Conservation (phyloP, 2,329 filamentous ascomycete genomes). For the Aspergillus tanneri region DNA sequence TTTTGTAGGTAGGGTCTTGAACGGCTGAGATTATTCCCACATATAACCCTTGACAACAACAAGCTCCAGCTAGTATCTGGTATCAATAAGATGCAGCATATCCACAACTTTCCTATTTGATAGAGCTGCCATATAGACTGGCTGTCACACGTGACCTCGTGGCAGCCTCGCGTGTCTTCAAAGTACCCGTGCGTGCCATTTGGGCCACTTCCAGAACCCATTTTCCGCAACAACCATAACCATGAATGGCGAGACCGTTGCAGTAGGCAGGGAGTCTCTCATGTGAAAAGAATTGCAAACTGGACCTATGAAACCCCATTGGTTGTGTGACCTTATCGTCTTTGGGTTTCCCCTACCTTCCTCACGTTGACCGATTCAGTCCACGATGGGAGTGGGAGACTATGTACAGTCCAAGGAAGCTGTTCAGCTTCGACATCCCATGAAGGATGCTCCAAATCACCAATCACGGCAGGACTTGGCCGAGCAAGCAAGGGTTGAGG, state of each 20-base stretch:
- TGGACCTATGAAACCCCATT: not conserved
- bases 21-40: too few species aligned
- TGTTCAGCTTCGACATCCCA: conserved; percentile 28
- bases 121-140: not conserved
- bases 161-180: conserved; percentile 27
- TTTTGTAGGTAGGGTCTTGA: too few species aligned
- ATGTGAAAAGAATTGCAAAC: conserved; percentile 5
- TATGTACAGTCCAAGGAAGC: conserved; percentile 43
- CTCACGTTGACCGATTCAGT: not conserved
- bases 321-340: not conserved
- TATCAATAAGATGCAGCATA: too few species aligned
- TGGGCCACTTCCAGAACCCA: not conserved
- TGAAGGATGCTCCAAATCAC: conserved; percentile 20
- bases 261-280: not conserved
- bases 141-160: conserved; percentile 31
- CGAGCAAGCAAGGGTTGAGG: conserved; percentile 36
- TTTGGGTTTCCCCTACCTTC: conserved; percentile 1
- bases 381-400: conserved; percentile 43
- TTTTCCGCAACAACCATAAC: not conserved
- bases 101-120: too few species aligned
- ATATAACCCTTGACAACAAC: too few species aligned
- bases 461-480: conserved; percentile 35
- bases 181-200: conserved; percentile 12
- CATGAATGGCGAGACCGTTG: conserved; percentile 1
- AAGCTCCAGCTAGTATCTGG: too few species aligned